Percentiles rank a stretch among this genome's conserved stretches.
Evolutionary conservation across 1,284 basidiomycete genomes (phyloP).

Genomic region (Mrakiaceae sp.): DNA sequence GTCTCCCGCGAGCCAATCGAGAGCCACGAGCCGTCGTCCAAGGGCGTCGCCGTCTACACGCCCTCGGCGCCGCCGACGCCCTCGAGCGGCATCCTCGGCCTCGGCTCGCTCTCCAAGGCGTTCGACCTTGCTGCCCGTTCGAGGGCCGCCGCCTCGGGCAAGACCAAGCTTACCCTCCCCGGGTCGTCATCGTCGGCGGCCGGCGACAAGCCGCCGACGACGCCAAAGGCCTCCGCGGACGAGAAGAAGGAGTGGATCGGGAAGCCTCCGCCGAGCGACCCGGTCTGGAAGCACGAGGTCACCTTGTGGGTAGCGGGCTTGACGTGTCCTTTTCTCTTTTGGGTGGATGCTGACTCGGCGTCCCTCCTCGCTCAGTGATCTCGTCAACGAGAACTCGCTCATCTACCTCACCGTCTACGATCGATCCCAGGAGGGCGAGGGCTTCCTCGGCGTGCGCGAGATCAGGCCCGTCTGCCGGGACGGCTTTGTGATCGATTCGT

Average conservation of each 20-base stretch:
- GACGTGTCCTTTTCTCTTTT: slow-evolving; percentile 19
- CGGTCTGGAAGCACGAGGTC: slow-evolving; percentile 98
- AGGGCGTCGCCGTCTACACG: slow-evolving; percentile 56
- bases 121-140: slow-evolving; percentile 40
- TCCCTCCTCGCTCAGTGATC: slow-evolving; percentile 52
- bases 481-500: slow-evolving; percentile 91
- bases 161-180: slow-evolving; percentile 18
- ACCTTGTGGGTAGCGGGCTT: slow-evolving; percentile 60
- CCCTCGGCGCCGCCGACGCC: slow-evolving; percentile 48
- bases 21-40: slow-evolving; percentile 69
- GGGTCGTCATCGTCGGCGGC: slow-evolving; percentile 28
- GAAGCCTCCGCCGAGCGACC: slow-evolving; percentile 50
- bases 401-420: slow-evolving; percentile 90
- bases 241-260: slow-evolving; percentile 16
- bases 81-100: slow-evolving; percentile 42
- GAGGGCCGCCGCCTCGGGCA: slow-evolving; percentile 31
- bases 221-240: slow-evolving; percentile 25
- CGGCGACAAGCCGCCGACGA: slow-evolving; percentile 31
- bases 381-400: slow-evolving; percentile 78
- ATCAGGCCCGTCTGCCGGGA: slow-evolving; percentile 82
- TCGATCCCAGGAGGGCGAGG: slow-evolving; percentile 66
- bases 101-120: slow-evolving; percentile 47
- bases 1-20: slow-evolving; percentile 76
- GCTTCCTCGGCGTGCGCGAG: slow-evolving; percentile 83
- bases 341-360: slow-evolving; percentile 3